These are phyloP conservation scores for Amoeboradix gromovi DNA, from an alignment of 371 early-diverging fungal genomes.

Conservation along the genomic window DNA sequence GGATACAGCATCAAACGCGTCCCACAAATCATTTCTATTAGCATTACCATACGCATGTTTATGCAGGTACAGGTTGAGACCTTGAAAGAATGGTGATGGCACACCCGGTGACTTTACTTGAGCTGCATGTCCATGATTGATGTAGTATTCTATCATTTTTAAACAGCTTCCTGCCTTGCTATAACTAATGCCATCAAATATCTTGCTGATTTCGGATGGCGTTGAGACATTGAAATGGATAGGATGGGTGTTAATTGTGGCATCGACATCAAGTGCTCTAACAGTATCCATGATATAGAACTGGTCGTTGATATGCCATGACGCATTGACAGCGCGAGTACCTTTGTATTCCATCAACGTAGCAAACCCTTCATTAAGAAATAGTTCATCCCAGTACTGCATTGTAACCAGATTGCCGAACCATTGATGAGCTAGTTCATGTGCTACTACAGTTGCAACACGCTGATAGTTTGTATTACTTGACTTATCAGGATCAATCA, in stretches of 20 bases:
- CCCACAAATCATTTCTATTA: conserved; percentile 11
- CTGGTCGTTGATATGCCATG: conserved; percentile 9
- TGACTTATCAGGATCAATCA: conserved; percentile 5
- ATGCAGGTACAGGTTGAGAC: conserved; percentile 10
- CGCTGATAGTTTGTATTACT: conserved; percentile 7
- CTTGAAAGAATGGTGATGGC: conserved; percentile 5
- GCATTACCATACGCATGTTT: conserved; percentile 11
- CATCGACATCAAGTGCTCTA: conserved; percentile 9
- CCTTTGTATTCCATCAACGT: conserved; percentile 13
- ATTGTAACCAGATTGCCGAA: conserved; percentile 16
- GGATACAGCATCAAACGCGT: conserved; percentile 4
- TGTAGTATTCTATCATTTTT: conserved; percentile 14
- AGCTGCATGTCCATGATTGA: conserved; percentile 1
- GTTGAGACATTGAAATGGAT: conserved; percentile 9
- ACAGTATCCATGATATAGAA: conserved; percentile 9
- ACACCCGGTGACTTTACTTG: neutral
- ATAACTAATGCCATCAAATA: conserved; percentile 17
- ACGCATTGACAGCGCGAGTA: conserved; percentile 2
- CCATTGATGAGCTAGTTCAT: conserved; percentile 21
- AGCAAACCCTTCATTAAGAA: conserved; percentile 23
- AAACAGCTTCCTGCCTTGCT: conserved; percentile 13
- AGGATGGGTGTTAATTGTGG: conserved; percentile 8
- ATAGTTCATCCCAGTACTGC: conserved; percentile 18
- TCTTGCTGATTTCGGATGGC: conserved; percentile 9
- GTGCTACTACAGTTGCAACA: conserved; percentile 15